These are phyloP conservation scores for Rhodomyrtus tomentosa DNA, from an alignment of 345 rosid genomes.

Conservation along the genomic window DNA sequence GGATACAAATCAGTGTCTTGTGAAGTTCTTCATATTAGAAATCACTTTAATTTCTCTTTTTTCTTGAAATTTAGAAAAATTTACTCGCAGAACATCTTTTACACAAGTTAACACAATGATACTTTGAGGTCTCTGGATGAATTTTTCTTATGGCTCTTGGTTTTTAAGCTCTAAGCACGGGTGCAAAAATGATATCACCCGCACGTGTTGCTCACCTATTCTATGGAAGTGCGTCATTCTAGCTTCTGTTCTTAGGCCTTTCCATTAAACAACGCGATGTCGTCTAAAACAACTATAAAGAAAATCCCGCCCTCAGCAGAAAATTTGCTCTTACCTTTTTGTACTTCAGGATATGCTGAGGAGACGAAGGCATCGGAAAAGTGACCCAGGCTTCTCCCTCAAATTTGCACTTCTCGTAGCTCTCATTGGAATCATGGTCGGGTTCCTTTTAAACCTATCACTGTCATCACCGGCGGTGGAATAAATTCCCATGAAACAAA, in stretches of 20 bases:
- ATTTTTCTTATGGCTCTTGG: neutral
- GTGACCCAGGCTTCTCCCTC: slow-evolving; percentile 46
- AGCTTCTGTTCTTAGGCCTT: neutral
- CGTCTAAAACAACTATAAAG: neutral
- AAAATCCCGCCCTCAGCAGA: neutral
- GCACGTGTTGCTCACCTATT: neutral
- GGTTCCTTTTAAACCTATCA: slow-evolving; percentile 61
- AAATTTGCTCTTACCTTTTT: neutral
- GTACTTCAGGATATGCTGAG: slow-evolving; percentile 52
- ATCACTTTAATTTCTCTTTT: neutral
- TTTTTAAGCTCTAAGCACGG: neutral
- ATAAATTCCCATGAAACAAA: neutral
- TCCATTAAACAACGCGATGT: neutral
- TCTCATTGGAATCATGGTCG: slow-evolving; percentile 64
- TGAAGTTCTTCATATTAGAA: neutral
- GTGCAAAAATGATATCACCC: neutral
- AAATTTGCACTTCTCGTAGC: slow-evolving; percentile 69
- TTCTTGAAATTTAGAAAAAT: neutral
- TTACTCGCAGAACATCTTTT: neutral
- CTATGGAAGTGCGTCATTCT: neutral
- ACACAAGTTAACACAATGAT: neutral
- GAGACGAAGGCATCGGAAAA: slow-evolving; percentile 51
- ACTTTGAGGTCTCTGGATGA: neutral
- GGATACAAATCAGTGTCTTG: neutral
- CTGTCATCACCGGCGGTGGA: slow-evolving; percentile 32